Percentiles rank a stretch among this genome's conserved stretches.
Conservation (phyloP, 1,284 basidiomycete species). For the Cutaneotrichosporon arboriforme region DNA sequence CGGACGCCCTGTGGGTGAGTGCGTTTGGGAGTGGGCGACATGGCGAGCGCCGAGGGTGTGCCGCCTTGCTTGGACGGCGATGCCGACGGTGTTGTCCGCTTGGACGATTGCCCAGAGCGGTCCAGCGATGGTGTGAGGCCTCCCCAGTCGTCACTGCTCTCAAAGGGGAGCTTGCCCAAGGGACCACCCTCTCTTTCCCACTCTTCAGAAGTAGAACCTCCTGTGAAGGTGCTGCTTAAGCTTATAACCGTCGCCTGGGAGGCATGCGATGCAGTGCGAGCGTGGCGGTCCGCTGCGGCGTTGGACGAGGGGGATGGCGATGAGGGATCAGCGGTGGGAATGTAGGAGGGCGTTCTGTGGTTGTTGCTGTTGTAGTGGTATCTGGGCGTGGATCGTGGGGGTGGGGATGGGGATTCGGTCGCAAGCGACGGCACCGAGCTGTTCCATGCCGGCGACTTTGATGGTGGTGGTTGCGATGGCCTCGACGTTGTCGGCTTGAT, state of each 20-base stretch:
- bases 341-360: background rate
- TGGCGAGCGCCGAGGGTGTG: background rate
- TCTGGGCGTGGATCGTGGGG: background rate
- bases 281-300: background rate
- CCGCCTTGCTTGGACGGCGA: background rate
- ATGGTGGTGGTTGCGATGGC: too few species aligned
- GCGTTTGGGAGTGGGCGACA: background rate
- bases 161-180: slow-evolving; percentile 17
- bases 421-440: background rate
- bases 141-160: slow-evolving; percentile 11
- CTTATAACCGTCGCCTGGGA: slow-evolving; percentile 15
- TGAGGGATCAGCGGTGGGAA: background rate
- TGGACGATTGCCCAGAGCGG: background rate
- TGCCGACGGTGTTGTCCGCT: background rate
- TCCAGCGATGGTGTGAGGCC: background rate
- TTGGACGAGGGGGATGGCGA: background rate
- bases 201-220: slow-evolving; percentile 1
- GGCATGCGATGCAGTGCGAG: background rate
- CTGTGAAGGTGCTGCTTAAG: slow-evolving; percentile 14
- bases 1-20: background rate
- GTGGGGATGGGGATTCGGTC: background rate
- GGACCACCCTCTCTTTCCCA: slow-evolving; percentile 19
- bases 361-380: background rate
- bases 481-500: too few species aligned
- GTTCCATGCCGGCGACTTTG: background rate